These are phyloP conservation scores for Annulohypoxylon nitens DNA, from an alignment of 495 filamentous ascomycete genomes.

Conservation along the genomic window DNA sequence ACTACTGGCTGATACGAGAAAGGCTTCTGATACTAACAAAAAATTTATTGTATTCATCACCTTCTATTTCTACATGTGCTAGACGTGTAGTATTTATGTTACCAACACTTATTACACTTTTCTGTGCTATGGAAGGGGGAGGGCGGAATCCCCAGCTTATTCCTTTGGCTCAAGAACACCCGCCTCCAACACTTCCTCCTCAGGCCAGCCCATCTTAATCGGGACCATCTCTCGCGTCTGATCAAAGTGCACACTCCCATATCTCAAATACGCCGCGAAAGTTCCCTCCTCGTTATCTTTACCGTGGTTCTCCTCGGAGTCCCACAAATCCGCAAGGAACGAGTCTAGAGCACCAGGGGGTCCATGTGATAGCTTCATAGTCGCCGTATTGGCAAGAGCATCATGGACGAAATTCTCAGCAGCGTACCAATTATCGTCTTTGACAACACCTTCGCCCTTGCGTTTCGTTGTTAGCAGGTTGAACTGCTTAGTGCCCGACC, in stretches of 20 bases:
- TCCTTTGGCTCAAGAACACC: constrained; percentile 44
- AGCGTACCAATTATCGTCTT: constrained; percentile 46
- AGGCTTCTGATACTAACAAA: no score
- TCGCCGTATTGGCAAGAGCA: constrained; percentile 47
- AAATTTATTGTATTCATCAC: no score
- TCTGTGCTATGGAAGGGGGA: no score
- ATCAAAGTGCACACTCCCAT: constrained; percentile 54
- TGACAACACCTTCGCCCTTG: constrained; percentile 33
- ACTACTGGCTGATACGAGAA: no score
- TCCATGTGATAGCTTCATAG: constrained; percentile 51
- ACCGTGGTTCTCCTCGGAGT: constrained; percentile 48
- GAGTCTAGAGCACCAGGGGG: constrained; percentile 43
- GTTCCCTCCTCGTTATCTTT: constrained; percentile 52
- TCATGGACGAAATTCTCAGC: constrained; percentile 49
- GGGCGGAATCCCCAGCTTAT: no score
- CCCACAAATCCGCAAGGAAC: constrained; percentile 52
- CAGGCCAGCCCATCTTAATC: constrained; percentile 42
- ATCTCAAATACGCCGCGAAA: constrained; percentile 55
- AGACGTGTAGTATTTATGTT: no score
- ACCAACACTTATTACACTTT: no score
- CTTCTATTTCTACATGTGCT: neutral
- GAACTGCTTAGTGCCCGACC: constrained; percentile 48
- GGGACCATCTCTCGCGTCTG: constrained; percentile 48
- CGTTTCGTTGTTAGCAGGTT: constrained; percentile 46
- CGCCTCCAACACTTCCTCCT: constrained; percentile 42